Conservation (phyloP, 139 green algal species). For the Diplosphaera chodatii region DNA sequence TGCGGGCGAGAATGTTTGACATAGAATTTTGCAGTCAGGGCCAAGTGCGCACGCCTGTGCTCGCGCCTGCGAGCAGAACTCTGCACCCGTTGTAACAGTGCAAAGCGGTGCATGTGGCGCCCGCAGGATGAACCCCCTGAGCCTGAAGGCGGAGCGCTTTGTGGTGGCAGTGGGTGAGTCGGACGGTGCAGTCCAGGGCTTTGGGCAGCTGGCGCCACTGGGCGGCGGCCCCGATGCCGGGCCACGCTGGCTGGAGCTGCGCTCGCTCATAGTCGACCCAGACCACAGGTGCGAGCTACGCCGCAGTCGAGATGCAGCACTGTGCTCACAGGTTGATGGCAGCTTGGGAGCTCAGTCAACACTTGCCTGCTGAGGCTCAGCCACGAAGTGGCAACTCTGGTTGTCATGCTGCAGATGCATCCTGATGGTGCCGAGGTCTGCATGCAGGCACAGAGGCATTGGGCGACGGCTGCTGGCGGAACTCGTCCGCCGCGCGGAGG, state of each 20-base stretch:
- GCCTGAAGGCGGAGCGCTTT: conserved; percentile 9
- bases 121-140: conserved; percentile 10
- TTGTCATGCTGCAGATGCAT: too few relatives aligned
- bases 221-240: neutral
- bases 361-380: too few relatives aligned
- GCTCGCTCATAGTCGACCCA: conserved; percentile 3
- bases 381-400: too few relatives aligned
- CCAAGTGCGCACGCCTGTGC: too few relatives aligned
- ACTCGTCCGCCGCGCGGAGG: neutral
- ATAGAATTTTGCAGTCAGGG: too few relatives aligned
- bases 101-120: too few relatives aligned
- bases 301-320: too few relatives aligned
- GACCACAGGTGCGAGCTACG: neutral
- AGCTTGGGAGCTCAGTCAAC: neutral
- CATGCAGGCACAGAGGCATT: conserved; percentile 13
- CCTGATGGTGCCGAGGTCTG: too few relatives aligned
- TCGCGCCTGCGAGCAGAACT: too few relatives aligned
- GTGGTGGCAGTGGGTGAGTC: neutral
- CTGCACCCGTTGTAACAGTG: too few relatives aligned
- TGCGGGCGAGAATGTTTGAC: too few relatives aligned
- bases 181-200: neutral
- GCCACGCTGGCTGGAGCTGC: neutral
- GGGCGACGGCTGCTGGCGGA: conserved; percentile 10
- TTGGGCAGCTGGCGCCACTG: conserved; percentile 4
- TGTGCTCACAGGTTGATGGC: neutral